These are phyloP conservation scores for Priceomyces castillae DNA, from an alignment of 805 yeast species.

Conservation along the genomic window DNA sequence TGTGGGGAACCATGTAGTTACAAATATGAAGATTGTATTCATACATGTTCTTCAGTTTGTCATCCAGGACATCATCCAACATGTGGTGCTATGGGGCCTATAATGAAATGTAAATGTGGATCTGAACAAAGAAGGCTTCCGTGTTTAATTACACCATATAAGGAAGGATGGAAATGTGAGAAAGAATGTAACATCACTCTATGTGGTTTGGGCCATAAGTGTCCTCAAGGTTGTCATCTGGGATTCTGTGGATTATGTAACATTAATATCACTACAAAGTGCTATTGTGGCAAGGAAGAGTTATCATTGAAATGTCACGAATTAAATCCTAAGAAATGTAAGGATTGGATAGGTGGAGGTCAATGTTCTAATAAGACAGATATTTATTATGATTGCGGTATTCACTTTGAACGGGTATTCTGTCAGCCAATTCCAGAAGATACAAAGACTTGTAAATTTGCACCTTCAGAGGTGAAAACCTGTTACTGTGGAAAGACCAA, in stretches of 20 bases:
- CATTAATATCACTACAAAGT: constrained; percentile 44
- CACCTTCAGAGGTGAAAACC: constrained; percentile 56
- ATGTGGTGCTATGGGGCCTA: constrained; percentile 79
- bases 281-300: constrained; percentile 73
- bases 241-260: constrained; percentile 81
- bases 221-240: constrained; percentile 63
- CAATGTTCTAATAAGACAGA: constrained; percentile 42
- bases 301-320: constrained; percentile 45
- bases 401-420: constrained; percentile 46
- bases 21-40: constrained; percentile 58
- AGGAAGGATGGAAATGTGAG: constrained; percentile 66
- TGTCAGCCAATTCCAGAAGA: constrained; percentile 51
- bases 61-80: constrained; percentile 88
- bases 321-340: constrained; percentile 35
- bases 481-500: constrained; percentile 80
- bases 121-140: constrained; percentile 60
- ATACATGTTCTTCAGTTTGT: constrained; percentile 70
- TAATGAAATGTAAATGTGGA: constrained; percentile 73
- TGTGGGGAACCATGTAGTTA: constrained; percentile 82
- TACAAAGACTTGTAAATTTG: constrained; percentile 50
- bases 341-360: constrained; percentile 32
- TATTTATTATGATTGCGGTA: constrained; percentile 58
- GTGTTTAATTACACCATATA: constrained; percentile 69
- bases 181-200: constrained; percentile 56
- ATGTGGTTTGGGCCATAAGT: constrained; percentile 67